Conservation (phyloP, 129 eudicot species). For the Arctium lappa region DNA sequence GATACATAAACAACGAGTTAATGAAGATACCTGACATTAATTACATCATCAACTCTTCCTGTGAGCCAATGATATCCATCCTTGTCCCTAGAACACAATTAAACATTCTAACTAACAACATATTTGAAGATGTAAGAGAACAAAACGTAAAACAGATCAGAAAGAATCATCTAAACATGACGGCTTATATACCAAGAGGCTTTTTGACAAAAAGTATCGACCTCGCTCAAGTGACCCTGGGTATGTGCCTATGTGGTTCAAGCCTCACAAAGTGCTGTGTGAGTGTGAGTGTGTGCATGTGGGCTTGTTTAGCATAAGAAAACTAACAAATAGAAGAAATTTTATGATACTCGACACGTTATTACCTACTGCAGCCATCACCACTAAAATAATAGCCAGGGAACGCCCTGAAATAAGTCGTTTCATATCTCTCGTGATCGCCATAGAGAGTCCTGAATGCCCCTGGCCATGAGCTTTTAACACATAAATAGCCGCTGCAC, state of each 20-base stretch:
- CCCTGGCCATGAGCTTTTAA: conserved; percentile 92
- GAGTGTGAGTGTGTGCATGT: not conserved
- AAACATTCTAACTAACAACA: not conserved
- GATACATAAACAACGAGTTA: not conserved
- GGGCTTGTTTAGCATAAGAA: not conserved
- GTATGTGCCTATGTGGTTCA: not conserved
- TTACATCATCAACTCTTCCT: conserved; percentile 95
- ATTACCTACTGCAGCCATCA: conserved; percentile 96
- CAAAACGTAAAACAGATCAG: not conserved
- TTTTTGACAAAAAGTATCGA: not conserved
- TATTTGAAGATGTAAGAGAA: not conserved
- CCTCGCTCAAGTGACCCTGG: not conserved
- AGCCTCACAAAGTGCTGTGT: not conserved
- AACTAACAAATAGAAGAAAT: not conserved
- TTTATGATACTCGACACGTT: not conserved
- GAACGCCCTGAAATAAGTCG: conserved; percentile 82
- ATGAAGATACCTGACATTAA: conserved; percentile 72
- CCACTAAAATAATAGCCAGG: conserved; percentile 98
- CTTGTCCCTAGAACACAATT: conserved; percentile 58
- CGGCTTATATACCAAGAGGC: not conserved
- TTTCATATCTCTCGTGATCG: conserved; percentile 98
- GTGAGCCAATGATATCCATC: conserved; percentile 97
- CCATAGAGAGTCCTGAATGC: conserved; percentile 95
- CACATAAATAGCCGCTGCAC: conserved; percentile 94
- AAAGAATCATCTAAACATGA: not conserved